These are phyloP conservation scores for Aspergillus japonicus DNA, from an alignment of 2,329 filamentous ascomycete genomes.

Conservation along the genomic window DNA sequence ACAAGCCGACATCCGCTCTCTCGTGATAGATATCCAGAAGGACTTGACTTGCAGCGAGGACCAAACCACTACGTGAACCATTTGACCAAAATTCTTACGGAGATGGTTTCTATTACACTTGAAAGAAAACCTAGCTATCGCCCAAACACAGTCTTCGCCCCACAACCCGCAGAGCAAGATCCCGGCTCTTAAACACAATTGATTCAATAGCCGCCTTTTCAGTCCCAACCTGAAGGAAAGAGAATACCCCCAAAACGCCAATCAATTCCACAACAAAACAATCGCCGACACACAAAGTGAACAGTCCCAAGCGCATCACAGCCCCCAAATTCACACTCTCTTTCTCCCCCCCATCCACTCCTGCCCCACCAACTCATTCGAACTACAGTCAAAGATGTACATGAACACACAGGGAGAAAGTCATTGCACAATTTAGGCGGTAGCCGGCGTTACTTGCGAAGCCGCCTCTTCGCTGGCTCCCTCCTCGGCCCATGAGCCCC, in stretches of 20 bases:
- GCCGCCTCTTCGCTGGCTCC: conserved; percentile 50
- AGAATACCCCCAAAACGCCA: conserved; percentile 2
- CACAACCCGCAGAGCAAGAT: conserved; percentile 4
- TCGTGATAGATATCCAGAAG: no score
- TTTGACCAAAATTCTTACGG: background rate
- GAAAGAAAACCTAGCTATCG: conserved; percentile 13
- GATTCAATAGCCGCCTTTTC: conserved; percentile 17
- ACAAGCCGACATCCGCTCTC: no score
- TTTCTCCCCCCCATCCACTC: no score
- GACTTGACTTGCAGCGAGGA: no score
- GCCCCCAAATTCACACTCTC: background rate
- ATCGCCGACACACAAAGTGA: conserved; percentile 3
- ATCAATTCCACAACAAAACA: background rate
- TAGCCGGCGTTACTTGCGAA: conserved; percentile 32
- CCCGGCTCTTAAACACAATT: conserved; percentile 4
- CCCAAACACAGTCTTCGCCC: conserved; percentile 13
- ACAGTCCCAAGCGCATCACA: conserved; percentile 1
- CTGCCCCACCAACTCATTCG: no score
- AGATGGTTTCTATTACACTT: conserved; percentile 5
- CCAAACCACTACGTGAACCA: no score
- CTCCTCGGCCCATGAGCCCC: conserved; percentile 91
- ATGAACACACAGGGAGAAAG: conserved; percentile 2
- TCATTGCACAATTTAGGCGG: conserved; percentile 11
- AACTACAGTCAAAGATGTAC: conserved; percentile 9
- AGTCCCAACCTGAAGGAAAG: conserved; percentile 10